Conservation (phyloP, 2,329 filamentous ascomycete genomes). For the Alternaria ethzedia region DNA sequence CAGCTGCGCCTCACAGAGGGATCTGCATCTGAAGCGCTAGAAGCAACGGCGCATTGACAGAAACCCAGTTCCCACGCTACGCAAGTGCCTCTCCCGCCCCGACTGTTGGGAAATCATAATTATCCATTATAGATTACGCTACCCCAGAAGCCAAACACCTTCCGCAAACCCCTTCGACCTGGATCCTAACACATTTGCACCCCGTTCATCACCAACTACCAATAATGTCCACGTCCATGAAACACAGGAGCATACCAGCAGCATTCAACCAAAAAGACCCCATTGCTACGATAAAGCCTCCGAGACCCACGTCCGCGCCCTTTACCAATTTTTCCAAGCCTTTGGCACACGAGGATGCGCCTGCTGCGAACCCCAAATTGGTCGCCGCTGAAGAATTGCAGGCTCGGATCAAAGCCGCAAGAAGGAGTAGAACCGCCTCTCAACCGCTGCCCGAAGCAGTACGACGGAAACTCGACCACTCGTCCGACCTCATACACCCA, state of each 20-base stretch:
- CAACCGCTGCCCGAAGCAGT: conserved; percentile 13
- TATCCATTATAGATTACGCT: conserved; percentile 19
- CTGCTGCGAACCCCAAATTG: conserved; percentile 7
- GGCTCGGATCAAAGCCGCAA: conserved; percentile 28
- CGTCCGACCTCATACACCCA: conserved; percentile 15
- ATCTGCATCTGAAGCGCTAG: conserved; percentile 12
- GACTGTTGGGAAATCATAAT: conserved; percentile 16
- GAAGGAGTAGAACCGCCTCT: conserved; percentile 15
- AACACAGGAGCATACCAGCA: conserved; percentile 40
- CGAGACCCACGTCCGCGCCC: conserved; percentile 24
- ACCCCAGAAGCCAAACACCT: neutral
- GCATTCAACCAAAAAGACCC: conserved; percentile 34
- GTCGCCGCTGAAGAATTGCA: conserved; percentile 25
- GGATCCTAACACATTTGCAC: neutral
- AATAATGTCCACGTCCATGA: conserved; percentile 43
- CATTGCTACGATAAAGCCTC: conserved; percentile 15
- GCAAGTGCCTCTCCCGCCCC: conserved; percentile 15
- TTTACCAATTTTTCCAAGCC: conserved; percentile 25
- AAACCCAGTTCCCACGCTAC: conserved; percentile 17
- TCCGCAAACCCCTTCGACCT: neutral
- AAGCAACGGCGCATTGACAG: conserved; percentile 15
- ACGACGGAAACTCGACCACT: conserved; percentile 17
- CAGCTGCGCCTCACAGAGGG: conserved; percentile 5
- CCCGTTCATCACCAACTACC: neutral
- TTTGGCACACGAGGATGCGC: neutral